Evolutionary conservation across 176 grass and related monocot species (phyloP), one percentile per base, ranked within the genome.

Genomic region (Aegilops longissima): DNA sequence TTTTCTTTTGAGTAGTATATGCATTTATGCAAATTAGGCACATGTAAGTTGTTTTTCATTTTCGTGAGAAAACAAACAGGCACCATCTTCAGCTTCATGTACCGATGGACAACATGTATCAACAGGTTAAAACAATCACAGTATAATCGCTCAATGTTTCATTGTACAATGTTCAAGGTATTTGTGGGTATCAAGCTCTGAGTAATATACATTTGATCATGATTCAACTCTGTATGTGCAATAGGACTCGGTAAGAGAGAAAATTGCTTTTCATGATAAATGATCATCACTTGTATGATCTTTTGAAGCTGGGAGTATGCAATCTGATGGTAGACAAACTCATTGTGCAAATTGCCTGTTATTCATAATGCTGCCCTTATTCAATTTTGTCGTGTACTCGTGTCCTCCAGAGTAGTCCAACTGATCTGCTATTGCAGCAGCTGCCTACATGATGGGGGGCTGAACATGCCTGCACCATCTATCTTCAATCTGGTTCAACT

Each of bases 401-500:
- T 27, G 27, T 27, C 40, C 38, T 73, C 13, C 12, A 66, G 34
- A 87, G 67, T 61, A 80, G 20, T 42, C 68, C 59, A 45, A 6
- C 25, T 13, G 47, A 62, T 75, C 8, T 68, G 75, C 12, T 47
- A 3, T 69, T 80, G 76, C 80, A 80, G 36, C 70, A 73, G 70
- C 12, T 73, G 38, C 40, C 73, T 61, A n/a, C 3, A 27, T 12
- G 20, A 68, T 7, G 36, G 36, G 35, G 75, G 74, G 45, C 4
- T 84, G 25, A 42, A 79, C 33, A 59, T 61, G 61, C 8, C 8
- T 79, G 17, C n/a, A 12, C 34, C 52, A 16, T 63, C n/a, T 17
- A 8, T 82, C 45, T 70, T 90, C 81, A 29, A 64, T 77, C 62
- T 79, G 74, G 73, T 34, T 88, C 23, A 70, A 82, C 82, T 62